phyloP scores from a whole-genome alignment of 2,329 filamentous ascomycete species.

The Colletotrichum lentis region DNA sequence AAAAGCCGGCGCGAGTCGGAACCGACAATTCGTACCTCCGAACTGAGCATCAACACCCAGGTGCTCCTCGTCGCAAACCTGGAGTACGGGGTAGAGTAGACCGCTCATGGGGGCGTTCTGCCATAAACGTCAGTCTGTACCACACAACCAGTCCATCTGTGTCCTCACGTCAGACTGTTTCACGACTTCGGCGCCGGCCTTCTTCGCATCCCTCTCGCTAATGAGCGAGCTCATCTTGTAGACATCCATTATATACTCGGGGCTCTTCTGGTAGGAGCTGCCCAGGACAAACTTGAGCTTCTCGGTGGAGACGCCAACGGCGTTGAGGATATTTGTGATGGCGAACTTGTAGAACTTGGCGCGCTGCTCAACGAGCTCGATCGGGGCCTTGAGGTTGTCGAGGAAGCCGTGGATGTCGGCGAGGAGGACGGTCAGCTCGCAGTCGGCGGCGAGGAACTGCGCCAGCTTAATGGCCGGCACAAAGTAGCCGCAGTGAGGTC shows the following conservation, averaged over 20 bases:
- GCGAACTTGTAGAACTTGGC: conserved; percentile 83
- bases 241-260: conserved; percentile 85
- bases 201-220: conserved; percentile 83
- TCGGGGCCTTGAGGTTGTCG: conserved; percentile 84
- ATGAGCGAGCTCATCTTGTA: conserved; percentile 77
- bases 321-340: conserved; percentile 77
- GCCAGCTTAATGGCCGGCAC: conserved; percentile 90
- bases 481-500: conserved; percentile 89
- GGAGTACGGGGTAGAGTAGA: conserved; percentile 85
- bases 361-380: conserved; percentile 84
- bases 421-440: conserved; percentile 80
- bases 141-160: not conserved
- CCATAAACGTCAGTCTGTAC: conserved; percentile 7
- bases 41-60: conserved; percentile 89
- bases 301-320: conserved; percentile 80
- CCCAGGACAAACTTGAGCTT: conserved; percentile 86
- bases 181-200: conserved; percentile 91
- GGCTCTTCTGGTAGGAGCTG: conserved; percentile 78
- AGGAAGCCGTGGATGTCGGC: conserved; percentile 80
- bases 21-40: conserved; percentile 62
- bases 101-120: conserved; percentile 69
- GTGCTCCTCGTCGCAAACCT: conserved; percentile 90
- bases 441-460: conserved; percentile 84
- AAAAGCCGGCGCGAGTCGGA: no score
- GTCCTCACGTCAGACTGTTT: conserved; percentile 74